Evolutionary conservation across 2,329 filamentous ascomycete species (phyloP), one percentile per base, ranked within the genome.

Genomic region (Neonectria sp.): DNA sequence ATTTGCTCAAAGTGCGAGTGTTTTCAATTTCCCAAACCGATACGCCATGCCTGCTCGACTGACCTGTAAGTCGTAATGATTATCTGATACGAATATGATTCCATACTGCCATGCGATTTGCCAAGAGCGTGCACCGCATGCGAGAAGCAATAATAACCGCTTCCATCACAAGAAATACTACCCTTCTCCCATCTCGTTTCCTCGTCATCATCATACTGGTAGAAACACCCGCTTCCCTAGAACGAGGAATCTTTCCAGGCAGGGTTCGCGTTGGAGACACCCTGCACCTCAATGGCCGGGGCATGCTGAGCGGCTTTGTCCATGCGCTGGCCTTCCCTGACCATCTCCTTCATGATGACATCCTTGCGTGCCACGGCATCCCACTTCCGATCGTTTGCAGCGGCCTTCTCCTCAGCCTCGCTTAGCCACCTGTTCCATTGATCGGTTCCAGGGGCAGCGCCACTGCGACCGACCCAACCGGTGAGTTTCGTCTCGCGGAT

Each of bases 371-470:
- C 76, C 3, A 89, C 86, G 3, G 87, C 82, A 1, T 78, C 71
- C 87, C 87, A 89, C 0, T 60, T 29, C 17, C 76, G 74, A 2
- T 83, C 71, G 0, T 68, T 74, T 0, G 61, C 56, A 6, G 68
- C 72, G 0, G 85, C 84, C 27, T 82, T 82, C 6, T 69, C 53
- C 55, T 85, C 78, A 0, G 88, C 87, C 71, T 87, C 82, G 4
- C 73, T 71, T 6, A 91, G 79, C 89, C 89, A 90, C 60, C 78
- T 68, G 52, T 82, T 80, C 88, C 89, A 91, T 65, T 85, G 80
- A 0, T 79, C 73, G 0, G 88, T 89, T 12, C 77, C 76, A 0
- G 89, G 88, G 0, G 87, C 86, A 0, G 86, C 85, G 13, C 86
- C 84, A 55, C 83, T 85, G 46, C 83, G 80, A 63, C 80, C 79